phyloP scores from a whole-genome alignment of 352 stramenopile genomes.

The Pythium dissimile region DNA sequence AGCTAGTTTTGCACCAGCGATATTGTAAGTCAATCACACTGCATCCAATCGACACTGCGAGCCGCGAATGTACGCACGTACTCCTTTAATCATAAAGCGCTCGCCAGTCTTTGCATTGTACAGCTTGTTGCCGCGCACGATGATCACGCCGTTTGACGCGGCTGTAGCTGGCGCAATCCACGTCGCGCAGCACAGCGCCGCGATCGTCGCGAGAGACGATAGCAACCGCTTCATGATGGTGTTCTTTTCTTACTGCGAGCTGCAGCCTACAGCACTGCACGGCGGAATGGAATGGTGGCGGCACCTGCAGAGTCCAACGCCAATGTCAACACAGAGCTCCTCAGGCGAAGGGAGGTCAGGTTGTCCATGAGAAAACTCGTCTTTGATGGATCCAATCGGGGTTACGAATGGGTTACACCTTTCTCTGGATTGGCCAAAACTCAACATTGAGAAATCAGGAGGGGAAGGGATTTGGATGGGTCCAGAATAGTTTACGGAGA shows the following conservation, averaged over 20 bases:
- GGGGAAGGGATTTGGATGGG: not conserved
- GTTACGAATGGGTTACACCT: constrained; percentile 2
- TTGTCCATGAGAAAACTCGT: constrained; percentile 2
- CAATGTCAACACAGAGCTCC: too few species aligned
- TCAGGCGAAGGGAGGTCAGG: not conserved
- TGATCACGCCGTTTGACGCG: constrained; percentile 38
- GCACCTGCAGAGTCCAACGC: too few species aligned
- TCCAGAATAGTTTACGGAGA: not conserved
- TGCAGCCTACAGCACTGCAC: too few species aligned
- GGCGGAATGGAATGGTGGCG: too few species aligned
- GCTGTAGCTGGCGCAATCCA: not conserved
- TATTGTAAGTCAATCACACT: not conserved
- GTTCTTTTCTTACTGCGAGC: not conserved
- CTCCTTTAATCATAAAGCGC: constrained; percentile 84
- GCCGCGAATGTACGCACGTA: constrained; percentile 21
- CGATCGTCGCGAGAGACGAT: constrained; percentile 8
- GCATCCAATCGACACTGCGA: not conserved
- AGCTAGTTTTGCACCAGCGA: constrained; percentile 35
- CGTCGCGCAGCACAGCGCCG: constrained; percentile 1
- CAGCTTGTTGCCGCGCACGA: constrained; percentile 79
- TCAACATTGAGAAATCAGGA: constrained; percentile 13
- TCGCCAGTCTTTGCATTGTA: constrained; percentile 77
- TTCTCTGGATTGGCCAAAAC: constrained; percentile 19
- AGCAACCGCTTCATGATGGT: constrained; percentile 3
- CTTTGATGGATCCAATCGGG: constrained; percentile 9